Evolutionary conservation across 179 eudicot species (phyloP), one percentile per base, ranked within the genome.

Genomic region (Monotropa hypopitys): DNA sequence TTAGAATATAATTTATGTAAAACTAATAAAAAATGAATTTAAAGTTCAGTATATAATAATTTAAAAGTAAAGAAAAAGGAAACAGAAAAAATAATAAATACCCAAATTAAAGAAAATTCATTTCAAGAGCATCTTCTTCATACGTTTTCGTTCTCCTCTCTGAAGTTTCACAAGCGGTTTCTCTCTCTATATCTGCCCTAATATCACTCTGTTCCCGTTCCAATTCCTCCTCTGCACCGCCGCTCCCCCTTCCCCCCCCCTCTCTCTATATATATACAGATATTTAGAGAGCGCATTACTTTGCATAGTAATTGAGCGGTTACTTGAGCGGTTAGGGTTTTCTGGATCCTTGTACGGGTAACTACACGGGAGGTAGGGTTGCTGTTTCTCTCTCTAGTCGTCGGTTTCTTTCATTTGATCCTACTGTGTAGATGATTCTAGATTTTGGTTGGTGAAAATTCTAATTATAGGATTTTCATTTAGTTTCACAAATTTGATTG

Each of bases 251-350:
- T 62, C 11, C 16, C 30, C 23, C 20, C 32, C 4, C 28, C 40
- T 9, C 6, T 49, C 3, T 21, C 23, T 23, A 21, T 47, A 33
- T 11, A 43, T 30, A 7, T 5, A 26, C 7, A 11, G 40, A 38
- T 38, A 59, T 26, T 26, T 59, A 59, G 1, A 59, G 15, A 47
- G 15, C 51, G 51, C 51, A 47, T 47, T 47, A 47, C 51, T 47
- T 47, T 16, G 51, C 51, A 47, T 47, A 10, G 51, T 16, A 40
- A 8, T 70, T 71, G 28, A 56, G 56, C 79, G 72, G 76, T 76
- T 51, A 76, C 76, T 70, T 35, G 3, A 72, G 38, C 80, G 72
- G 63, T 80, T 80, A 76, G 83, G 83, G 80, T 80, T 76, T 76
- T 45, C 53, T 77, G 73, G 73, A 65, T 76, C 79, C 32, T 11